A percentile compares a stretch with the other conserved stretches of the same genome.
Evolutionary conservation across 352 stramenopile genomes (phyloP).

Genomic region (Pseudoperonospora humuli): DNA sequence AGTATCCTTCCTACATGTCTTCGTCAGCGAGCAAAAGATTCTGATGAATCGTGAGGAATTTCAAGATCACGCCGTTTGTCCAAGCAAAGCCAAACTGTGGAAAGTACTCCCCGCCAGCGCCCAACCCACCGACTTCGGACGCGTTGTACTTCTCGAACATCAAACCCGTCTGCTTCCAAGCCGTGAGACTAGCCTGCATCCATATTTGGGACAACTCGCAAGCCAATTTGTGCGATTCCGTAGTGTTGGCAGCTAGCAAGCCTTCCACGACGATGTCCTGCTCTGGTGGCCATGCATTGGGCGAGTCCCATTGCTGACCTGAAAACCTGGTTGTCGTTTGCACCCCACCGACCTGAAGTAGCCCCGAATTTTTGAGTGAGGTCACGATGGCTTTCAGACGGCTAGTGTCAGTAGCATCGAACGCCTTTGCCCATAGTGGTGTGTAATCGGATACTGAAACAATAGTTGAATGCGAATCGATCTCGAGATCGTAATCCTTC

Average conservation of each 20-base stretch:
- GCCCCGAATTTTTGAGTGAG: constrained; percentile 43
- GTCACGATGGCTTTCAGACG: constrained; percentile 38
- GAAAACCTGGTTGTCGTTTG: constrained; percentile 62
- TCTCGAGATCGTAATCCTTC: constrained; percentile 71
- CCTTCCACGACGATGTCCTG: constrained; percentile 80
- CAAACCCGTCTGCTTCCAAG: constrained; percentile 57
- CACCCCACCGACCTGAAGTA: constrained; percentile 60
- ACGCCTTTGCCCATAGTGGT: constrained; percentile 70
- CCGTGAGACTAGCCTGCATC: constrained; percentile 50
- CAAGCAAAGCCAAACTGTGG: constrained; percentile 85
- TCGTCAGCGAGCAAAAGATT: constrained; percentile 39
- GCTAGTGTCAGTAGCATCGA: constrained; percentile 35
- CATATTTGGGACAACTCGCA: constrained; percentile 49
- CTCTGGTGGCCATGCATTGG: constrained; percentile 81
- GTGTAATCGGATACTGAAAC: constrained; percentile 65
- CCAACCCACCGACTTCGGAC: constrained; percentile 47
- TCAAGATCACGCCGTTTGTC: constrained; percentile 83
- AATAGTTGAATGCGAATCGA: constrained; percentile 30
- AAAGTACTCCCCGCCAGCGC: constrained; percentile 82
- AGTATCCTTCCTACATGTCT: background rate
- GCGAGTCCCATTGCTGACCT: constrained; percentile 83
- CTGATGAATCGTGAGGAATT: constrained; percentile 77
- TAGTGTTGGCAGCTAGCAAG: constrained; percentile 43
- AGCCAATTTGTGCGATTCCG: constrained; percentile 42
- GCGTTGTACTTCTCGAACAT: constrained; percentile 90